Conservation (phyloP, 768 basidiomycete species). For the Mrakia frigida region DNA sequence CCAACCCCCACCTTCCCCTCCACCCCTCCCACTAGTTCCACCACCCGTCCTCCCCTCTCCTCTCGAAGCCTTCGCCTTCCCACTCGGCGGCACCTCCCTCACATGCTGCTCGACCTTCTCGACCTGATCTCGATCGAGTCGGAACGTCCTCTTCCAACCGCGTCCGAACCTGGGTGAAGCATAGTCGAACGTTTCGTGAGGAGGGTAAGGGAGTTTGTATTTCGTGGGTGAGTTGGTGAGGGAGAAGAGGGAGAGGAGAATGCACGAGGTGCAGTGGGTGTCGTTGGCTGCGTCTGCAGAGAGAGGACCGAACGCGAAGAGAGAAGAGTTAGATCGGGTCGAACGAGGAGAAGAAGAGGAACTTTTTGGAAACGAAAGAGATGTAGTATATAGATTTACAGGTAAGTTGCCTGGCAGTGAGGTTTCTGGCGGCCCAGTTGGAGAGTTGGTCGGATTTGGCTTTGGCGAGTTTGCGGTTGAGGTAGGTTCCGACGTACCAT, state of each 20-base stretch:
- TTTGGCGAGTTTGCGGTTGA: neutral
- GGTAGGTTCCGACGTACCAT: constrained; percentile 4
- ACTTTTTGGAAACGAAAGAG: neutral
- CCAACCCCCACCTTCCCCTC: neutral
- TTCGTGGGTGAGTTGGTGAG: neutral
- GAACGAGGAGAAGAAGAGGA: neutral
- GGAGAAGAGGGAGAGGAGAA: neutral
- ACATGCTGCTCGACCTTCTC: neutral
- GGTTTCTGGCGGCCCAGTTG: neutral
- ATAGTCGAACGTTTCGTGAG: neutral
- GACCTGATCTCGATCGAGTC: neutral
- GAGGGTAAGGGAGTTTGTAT: neutral
- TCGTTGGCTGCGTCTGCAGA: constrained; percentile 9
- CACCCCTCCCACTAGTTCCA: neutral
- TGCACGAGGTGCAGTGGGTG: constrained; percentile 5
- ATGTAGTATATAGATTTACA: neutral
- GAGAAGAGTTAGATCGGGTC: too few relatives aligned
- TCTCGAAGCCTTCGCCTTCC: neutral
- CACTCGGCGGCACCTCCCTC: neutral
- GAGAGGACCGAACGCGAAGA: neutral
- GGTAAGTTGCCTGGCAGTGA: neutral
- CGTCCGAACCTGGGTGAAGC: neutral
- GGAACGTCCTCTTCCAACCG: neutral
- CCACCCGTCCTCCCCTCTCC: neutral
- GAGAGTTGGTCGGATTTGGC: neutral